Conservation (phyloP, 257 asterid species). For the Nicotiana knightiana region DNA sequence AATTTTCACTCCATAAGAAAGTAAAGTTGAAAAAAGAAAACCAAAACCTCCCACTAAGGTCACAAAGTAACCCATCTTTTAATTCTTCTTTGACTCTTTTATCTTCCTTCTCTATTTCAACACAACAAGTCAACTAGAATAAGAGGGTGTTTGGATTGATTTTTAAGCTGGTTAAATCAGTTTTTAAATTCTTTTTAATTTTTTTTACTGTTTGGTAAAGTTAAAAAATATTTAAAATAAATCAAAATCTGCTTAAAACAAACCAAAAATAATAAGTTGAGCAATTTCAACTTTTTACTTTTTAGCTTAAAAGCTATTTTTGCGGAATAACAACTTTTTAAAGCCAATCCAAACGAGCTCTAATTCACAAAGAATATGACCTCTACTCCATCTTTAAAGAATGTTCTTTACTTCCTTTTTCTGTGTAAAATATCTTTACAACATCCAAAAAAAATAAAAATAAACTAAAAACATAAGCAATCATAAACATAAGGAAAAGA, state of each 20-base stretch:
- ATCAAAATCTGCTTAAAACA: too few relatives aligned
- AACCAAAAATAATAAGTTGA: too few relatives aligned
- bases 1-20: not conserved
- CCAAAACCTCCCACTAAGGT: not conserved
- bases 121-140: not conserved
- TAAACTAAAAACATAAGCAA: not conserved
- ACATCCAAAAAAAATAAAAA: not conserved
- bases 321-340: too few relatives aligned
- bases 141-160: too few relatives aligned
- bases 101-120: not conserved
- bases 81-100: constrained; percentile 3
- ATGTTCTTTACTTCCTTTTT: constrained; percentile 15
- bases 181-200: too few relatives aligned
- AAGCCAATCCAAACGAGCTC: too few relatives aligned
- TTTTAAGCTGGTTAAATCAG: too few relatives aligned
- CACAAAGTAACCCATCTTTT: not conserved
- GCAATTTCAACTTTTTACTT: too few relatives aligned
- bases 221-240: too few relatives aligned
- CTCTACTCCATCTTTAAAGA: constrained; percentile 3
- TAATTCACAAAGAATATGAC: constrained; percentile 1
- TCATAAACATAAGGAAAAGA: constrained; percentile 24
- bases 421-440: not conserved
- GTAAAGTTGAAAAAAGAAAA: not conserved
- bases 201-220: too few relatives aligned
- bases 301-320: too few relatives aligned